A percentile compares a stretch with the other conserved stretches of the same genome.
Evolutionary conservation across 176 grass and related monocot species (phyloP).

Genomic region (Oryza brachyantha): DNA sequence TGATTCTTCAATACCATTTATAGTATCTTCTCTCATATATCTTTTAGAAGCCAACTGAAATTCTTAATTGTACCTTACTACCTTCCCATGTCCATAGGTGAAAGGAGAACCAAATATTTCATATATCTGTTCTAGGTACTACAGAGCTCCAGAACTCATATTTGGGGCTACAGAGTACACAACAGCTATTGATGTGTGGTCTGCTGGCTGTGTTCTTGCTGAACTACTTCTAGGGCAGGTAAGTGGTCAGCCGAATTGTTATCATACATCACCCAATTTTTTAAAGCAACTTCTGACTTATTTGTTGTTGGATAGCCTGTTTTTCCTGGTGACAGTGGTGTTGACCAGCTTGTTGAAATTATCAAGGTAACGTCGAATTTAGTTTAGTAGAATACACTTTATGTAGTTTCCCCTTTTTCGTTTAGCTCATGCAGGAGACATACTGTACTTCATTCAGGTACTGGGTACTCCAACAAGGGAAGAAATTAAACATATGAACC

Average conservation of each 20-base stretch:
- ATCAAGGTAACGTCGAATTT: constrained; percentile 55
- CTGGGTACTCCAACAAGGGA: constrained; percentile 87
- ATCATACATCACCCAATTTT: constrained; percentile 21
- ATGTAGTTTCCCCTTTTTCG: constrained; percentile 2
- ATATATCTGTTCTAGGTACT: constrained; percentile 92
- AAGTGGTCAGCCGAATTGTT: constrained; percentile 21
- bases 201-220: constrained; percentile 87
- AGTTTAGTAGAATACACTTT: constrained; percentile 1
- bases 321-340: constrained; percentile 82
- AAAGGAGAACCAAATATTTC: constrained; percentile 91
- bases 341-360: constrained; percentile 88
- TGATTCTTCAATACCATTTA: constrained; percentile 18
- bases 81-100: constrained; percentile 46
- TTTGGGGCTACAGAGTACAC: constrained; percentile 91
- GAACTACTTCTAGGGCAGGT: constrained; percentile 83
- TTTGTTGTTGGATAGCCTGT: constrained; percentile 62
- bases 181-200: constrained; percentile 89
- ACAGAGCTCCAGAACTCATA: constrained; percentile 91
- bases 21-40: not conserved
- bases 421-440: constrained; percentile 11
- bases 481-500: constrained; percentile 94
- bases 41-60: not conserved
- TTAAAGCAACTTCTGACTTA: constrained; percentile 27
- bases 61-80: constrained; percentile 21
- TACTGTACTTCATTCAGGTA: constrained; percentile 45